phyloP scores from a whole-genome alignment of 1,284 basidiomycete genomes.

The Papiliotrema nemorosa region DNA sequence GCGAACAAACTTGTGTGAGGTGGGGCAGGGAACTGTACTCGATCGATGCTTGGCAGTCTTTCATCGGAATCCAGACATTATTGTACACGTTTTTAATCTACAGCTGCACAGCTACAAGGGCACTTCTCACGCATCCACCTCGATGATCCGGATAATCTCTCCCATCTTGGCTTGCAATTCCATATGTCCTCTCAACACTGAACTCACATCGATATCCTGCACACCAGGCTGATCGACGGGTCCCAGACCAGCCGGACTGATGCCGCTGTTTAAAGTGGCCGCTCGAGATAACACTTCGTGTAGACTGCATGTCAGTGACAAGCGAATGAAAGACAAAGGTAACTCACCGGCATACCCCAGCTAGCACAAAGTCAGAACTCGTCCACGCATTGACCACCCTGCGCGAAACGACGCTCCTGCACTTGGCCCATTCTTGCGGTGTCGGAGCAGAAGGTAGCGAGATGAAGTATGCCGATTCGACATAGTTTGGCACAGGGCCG shows the following conservation, averaged over 20 bases:
- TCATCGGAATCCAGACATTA: no score
- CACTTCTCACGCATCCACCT: conserved; percentile 42
- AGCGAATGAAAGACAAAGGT: neutral
- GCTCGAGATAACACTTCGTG: conserved; percentile 53
- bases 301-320: conserved; percentile 34
- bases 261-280: conserved; percentile 41
- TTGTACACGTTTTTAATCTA: no score
- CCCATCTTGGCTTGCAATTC: conserved; percentile 46
- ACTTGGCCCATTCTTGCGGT: conserved; percentile 49
- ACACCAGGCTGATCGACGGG: conserved; percentile 48
- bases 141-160: conserved; percentile 42
- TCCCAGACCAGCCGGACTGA: conserved; percentile 48
- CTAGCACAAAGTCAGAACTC: conserved; percentile 54
- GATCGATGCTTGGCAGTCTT: no score
- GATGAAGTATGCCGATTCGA: conserved; percentile 55
- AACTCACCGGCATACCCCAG: conserved; percentile 51
- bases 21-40: no score
- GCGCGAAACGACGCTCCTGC: conserved; percentile 50
- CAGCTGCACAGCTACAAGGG: no score
- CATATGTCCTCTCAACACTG: conserved; percentile 47
- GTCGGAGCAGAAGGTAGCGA: conserved; percentile 53
- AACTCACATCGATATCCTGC: conserved; percentile 50
- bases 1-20: no score
- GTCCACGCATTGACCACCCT: conserved; percentile 54
- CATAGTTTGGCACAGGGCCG: conserved; percentile 45